These are phyloP conservation scores for Boletus subparvulus DNA, from an alignment of 768 basidiomycete species.

Conservation along the genomic window DNA sequence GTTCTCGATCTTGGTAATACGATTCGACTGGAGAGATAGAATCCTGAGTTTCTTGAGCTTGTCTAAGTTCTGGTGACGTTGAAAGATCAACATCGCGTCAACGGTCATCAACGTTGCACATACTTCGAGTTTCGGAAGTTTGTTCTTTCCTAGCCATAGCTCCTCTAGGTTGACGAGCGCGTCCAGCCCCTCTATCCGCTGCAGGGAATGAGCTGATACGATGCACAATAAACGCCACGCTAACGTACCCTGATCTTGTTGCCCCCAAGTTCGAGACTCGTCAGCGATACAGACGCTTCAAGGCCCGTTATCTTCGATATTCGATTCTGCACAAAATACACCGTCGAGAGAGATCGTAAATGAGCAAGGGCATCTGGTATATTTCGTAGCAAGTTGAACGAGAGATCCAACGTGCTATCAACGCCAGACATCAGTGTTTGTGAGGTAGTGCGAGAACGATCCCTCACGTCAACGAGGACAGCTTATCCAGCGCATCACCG, in stretches of 20 bases:
- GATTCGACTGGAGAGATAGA: conserved; percentile 90
- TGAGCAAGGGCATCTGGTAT: conserved; percentile 62
- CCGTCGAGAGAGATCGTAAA: conserved; percentile 63
- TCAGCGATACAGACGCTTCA: conserved; percentile 53
- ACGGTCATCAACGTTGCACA: neutral
- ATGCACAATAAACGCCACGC: neutral
- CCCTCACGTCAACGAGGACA: conserved; percentile 56
- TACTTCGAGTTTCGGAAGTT: conserved; percentile 86
- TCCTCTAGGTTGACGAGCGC: conserved; percentile 82
- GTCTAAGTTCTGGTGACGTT: conserved; percentile 56
- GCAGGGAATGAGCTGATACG: conserved; percentile 2
- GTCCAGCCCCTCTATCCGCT: conserved; percentile 89
- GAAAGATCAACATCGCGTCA: neutral
- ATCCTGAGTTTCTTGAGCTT: conserved; percentile 75
- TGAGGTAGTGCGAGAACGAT: neutral
- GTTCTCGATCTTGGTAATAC: conserved; percentile 84
- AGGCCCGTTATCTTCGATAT: conserved; percentile 79
- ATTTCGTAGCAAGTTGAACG: conserved; percentile 84
- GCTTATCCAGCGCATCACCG: conserved; percentile 60
- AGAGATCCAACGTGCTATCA: conserved; percentile 80
- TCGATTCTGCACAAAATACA: conserved; percentile 97
- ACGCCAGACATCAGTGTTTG: neutral
- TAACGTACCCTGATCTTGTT: conserved; percentile 81
- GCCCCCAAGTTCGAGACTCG: conserved; percentile 89
- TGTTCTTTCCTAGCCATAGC: conserved; percentile 98